Evolutionary conservation across 2,329 filamentous ascomycete species (phyloP).

Genomic region (Canariomyces notabilis): DNA sequence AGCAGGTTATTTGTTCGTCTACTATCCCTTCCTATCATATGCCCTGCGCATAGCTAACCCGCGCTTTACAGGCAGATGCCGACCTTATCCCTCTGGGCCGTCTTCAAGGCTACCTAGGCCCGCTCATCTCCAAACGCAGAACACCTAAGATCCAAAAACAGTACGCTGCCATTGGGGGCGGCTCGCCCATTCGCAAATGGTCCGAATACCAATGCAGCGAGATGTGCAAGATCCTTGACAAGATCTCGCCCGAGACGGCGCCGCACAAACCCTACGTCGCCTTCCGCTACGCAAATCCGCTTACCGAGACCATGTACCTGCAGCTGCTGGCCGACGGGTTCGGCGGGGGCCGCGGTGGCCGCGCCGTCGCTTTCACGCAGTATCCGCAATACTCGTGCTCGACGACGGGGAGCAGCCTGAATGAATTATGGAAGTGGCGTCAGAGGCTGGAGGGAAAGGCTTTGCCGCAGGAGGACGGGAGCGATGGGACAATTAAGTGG

Average conservation of each 20-base stretch:
- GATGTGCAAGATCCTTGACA: slow-evolving; percentile 96
- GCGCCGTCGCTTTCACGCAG: slow-evolving; percentile 95
- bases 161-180: slow-evolving; percentile 90
- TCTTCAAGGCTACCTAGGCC: slow-evolving; percentile 84
- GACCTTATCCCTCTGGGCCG: slow-evolving; percentile 95
- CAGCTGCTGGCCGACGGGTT: slow-evolving; percentile 83
- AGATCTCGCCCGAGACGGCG: slow-evolving; percentile 84
- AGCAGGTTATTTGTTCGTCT: slow-evolving; percentile 80
- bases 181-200: slow-evolving; percentile 98
- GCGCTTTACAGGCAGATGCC: slow-evolving; percentile 64
- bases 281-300: slow-evolving; percentile 87
- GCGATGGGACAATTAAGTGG: slow-evolving; percentile 77
- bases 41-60: neutral
- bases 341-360: slow-evolving; percentile 80
- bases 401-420: slow-evolving; percentile 91
- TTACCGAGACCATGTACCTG: slow-evolving; percentile 92
- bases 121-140: slow-evolving; percentile 75
- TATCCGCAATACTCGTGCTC: slow-evolving; percentile 99
- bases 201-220: slow-evolving; percentile 88
- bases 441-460: slow-evolving; percentile 78
- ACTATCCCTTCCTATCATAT: neutral
- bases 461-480: slow-evolving; percentile 43
- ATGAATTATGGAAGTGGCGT: slow-evolving; percentile 97
- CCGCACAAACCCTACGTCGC: slow-evolving; percentile 97
- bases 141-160: slow-evolving; percentile 97